Base-by-base conservation (phyloP, 208 protist species). In the Blechomonas ayalai region DNA sequence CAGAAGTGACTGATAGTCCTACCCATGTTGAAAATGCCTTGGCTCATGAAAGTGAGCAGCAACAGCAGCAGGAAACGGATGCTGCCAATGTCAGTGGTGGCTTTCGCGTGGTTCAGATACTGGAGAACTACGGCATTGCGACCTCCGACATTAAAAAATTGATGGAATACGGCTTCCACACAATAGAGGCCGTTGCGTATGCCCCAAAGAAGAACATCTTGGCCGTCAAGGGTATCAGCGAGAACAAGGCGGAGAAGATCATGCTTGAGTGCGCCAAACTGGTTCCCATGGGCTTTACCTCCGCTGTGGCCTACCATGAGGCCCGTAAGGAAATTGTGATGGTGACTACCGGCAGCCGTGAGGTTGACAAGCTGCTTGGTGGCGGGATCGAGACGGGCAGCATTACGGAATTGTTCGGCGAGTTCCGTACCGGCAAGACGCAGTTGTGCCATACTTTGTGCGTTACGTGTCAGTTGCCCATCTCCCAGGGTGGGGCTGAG, bases 341-440 rank as follows among this genome's bases (percentile, higher is more conserved):
- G 47, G 78, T 99, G 10, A 97, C 97, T 3, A 99, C 97, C 1
- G 98, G 98, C n/a, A 97, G 86, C 19, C 96, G 97, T n/a, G 95
- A 98, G 64, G 71, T 99, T 12, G 97, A 99, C 59, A 97, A 96
- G 62, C 56, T 99, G 32, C 83, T 99, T 6, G 81, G 74, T 39
- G 97, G 97, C 22, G 97, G 97, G 28, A 83, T 99, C 43, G 97
- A 99, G 67, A 99, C 97, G 1, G 97, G 97, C 3, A 97, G 96
- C 29, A 98, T 99, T 37, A 99, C 98, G 5, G 98, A 99, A 64
- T 82, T 99, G 4, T 99, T 99, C 75, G 98, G 98, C 4, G 98
- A 99, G 62, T 99, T 99, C 66, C 77, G 97, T 32, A 99, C 97
- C 1, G 98, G 98, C 38, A 99, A 99, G 81, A 99, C 97, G 28